Percentiles rank a stretch among this genome's conserved stretches.
Evolutionary conservation across 768 basidiomycete genomes (phyloP).

Genomic region (Hydnum rufescens): DNA sequence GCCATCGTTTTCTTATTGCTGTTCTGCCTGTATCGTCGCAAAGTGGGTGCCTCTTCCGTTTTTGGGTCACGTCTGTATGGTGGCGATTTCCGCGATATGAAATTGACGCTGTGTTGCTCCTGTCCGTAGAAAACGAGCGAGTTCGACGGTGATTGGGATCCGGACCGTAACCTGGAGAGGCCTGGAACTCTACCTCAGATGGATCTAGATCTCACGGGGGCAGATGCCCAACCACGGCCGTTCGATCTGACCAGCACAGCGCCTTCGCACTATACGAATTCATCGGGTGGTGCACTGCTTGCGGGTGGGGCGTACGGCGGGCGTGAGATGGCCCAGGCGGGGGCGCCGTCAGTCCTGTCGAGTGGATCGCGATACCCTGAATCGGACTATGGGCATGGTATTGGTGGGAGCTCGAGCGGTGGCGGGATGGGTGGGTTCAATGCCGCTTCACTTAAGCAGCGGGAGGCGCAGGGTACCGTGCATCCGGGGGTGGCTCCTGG

Average conservation of each 20-base stretch:
- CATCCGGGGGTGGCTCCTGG: neutral
- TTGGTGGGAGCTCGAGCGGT: neutral
- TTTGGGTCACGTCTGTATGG: neutral
- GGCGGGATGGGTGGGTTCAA: neutral
- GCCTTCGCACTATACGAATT: neutral
- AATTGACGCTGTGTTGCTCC: too few species aligned
- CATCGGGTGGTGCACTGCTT: neutral
- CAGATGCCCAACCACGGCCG: too few species aligned
- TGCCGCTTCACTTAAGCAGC: neutral
- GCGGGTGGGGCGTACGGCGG: neutral
- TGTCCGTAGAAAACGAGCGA: neutral
- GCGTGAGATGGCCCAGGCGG: neutral
- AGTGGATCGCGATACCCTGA: neutral
- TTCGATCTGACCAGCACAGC: neutral
- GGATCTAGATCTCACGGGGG: too few species aligned
- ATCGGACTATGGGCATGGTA: neutral
- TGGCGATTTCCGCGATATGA: too few species aligned
- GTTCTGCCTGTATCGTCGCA: conserved; percentile 1
- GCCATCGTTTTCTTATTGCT: neutral
- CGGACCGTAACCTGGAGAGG: conserved; percentile 4
- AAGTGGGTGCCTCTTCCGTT: neutral
- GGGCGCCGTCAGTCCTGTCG: neutral
- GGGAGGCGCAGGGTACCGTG: neutral
- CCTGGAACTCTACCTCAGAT: neutral
- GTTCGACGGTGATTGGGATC: conserved; percentile 3